Conservation (phyloP, 306 rosid genomes). For the Cucurbita moschata region DNA sequence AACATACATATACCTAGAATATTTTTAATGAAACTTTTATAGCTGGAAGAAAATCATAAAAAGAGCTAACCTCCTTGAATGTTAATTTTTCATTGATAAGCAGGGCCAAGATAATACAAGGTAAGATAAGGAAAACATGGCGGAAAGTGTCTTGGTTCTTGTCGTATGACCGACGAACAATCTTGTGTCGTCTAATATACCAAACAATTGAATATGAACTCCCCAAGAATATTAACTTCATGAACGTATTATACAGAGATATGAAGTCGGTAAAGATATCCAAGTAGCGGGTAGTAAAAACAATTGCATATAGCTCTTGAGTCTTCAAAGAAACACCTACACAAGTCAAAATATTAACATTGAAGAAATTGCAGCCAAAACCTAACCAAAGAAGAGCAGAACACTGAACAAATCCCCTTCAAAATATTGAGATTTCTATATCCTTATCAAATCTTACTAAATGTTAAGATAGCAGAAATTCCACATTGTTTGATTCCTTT, state of each 20-base stretch:
- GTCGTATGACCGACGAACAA: slow-evolving; percentile 80
- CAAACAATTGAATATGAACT: slow-evolving; percentile 86
- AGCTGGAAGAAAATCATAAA: neutral
- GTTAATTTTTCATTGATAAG: slow-evolving; percentile 67
- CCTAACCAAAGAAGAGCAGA: neutral
- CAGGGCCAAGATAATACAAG: slow-evolving; percentile 62
- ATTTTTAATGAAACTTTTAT: neutral
- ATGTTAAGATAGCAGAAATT: neutral
- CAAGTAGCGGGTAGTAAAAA: slow-evolving; percentile 72
- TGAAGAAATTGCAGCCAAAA: neutral
- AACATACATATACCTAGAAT: neutral
- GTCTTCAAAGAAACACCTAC: slow-evolving; percentile 83
- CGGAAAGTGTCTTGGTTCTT: slow-evolving; percentile 84
- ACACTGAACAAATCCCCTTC: neutral
- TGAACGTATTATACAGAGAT: slow-evolving; percentile 58
- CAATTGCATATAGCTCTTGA: slow-evolving; percentile 79
- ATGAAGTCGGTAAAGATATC: slow-evolving; percentile 53
- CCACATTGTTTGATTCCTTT: neutral
- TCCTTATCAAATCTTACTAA: neutral
- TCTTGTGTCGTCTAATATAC: slow-evolving; percentile 69
- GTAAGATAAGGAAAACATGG: slow-evolving; percentile 48
- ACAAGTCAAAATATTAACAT: neutral
- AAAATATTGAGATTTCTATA: no score
- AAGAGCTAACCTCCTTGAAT: slow-evolving; percentile 46
- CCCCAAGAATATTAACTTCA: slow-evolving; percentile 86